Base-by-base conservation (phyloP, 2,329 filamentous ascomycete genomes). In the Penicillium sp. region DNA sequence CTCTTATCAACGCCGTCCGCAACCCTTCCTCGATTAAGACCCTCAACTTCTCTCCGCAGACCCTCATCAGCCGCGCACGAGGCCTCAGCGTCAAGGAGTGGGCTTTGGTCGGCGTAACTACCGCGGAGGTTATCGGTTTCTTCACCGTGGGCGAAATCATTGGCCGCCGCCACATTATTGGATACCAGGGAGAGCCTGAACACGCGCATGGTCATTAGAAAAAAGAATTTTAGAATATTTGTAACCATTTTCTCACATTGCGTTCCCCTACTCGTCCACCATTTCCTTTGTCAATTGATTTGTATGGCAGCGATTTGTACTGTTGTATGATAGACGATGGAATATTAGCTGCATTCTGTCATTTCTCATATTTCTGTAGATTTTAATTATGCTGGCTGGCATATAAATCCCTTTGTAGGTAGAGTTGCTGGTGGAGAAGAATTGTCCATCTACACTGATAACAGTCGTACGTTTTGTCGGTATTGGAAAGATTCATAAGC, bases 91-190 rank as follows among this genome's bases (percentile, higher is more conserved):
- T 77, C 64, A 81, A 85, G 65, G 87, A 96, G 75, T 73, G 93
- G 65, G 82, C 83, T 55, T 77, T 88, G 54, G 88, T 83, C 59
- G 90, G 89, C 66, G 89, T 99, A 59, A 79, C 97, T 61, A 77
- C 82, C 48, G 92, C 92, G 56, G 93, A 99, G 79, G 83, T 91
- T 51, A 78, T 99, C 64, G 94, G 94, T 60, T 99, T 99, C 84
- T 99, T 97, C 83, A 95, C 92, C 60, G 85, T 97, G 55, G 94
- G 94, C 63, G 92, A 97, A 83, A 97, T 99, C 76, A 86, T 99
- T 68, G 94, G 94, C 68, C 85, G 92, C 70, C 85, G 94, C 80
- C 97, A 99, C 88, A 76, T 99, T 66, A 82, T 99, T 66, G 94
- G 94, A 63, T 99, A 99, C 83, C 84, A 83, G 76, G 89, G 89